Conservation (phyloP, 75 land plant species). For the Pinus albicaulis region DNA sequence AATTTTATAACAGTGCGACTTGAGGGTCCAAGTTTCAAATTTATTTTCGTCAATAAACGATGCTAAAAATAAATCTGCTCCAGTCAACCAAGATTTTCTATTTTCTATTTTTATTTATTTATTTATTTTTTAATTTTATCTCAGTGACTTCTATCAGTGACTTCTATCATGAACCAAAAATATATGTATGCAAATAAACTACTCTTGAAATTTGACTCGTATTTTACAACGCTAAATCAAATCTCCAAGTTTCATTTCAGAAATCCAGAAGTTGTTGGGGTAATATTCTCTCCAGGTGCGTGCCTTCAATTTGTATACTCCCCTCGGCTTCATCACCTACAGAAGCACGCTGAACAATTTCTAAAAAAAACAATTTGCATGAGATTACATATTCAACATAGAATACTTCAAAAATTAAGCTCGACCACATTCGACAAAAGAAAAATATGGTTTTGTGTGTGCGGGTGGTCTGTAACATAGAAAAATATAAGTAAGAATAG, state of each 20-base stretch:
- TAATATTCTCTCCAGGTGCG: constrained; percentile 84
- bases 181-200: too few relatives aligned
- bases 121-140: too few relatives aligned
- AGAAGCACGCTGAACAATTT: constrained; percentile 77
- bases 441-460: background rate
- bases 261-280: constrained; percentile 91
- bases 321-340: constrained; percentile 91
- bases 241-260: constrained; percentile 13
- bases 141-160: too few relatives aligned
- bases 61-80: too few relatives aligned
- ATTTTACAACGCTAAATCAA: too few relatives aligned
- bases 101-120: too few relatives aligned
- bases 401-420: constrained; percentile 4
- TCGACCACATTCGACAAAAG: background rate
- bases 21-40: background rate
- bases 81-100: too few relatives aligned
- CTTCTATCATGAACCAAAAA: too few relatives aligned
- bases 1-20: background rate
- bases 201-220: too few relatives aligned
- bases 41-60: background rate
- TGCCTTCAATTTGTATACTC: constrained; percentile 50
- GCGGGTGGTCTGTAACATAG: too few relatives aligned
- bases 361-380: constrained; percentile 23
- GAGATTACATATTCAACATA: background rate
- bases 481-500: too few relatives aligned